Evolutionary conservation across 345 rosid species (phyloP).

Genomic region (Eutrema yunnanense): DNA sequence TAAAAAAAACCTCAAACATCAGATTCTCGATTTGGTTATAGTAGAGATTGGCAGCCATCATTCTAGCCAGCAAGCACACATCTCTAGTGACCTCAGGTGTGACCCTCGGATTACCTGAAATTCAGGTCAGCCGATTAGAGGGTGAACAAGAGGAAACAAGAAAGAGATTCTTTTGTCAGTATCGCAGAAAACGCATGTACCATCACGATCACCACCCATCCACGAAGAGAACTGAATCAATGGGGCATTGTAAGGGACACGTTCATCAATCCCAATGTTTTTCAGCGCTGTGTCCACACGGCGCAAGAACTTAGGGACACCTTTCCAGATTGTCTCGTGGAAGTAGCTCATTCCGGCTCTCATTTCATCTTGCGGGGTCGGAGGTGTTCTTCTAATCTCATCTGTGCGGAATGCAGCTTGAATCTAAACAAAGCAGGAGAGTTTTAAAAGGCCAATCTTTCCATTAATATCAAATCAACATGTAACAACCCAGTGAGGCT

Average conservation of each 20-base stretch:
- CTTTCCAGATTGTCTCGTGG: slow-evolving; percentile 99
- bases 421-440: slow-evolving; percentile 40
- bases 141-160: background rate
- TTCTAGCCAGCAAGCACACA: slow-evolving; percentile 92
- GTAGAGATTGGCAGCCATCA: slow-evolving; percentile 98
- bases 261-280: slow-evolving; percentile 87
- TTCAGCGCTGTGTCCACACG: slow-evolving; percentile 97
- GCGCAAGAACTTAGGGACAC: slow-evolving; percentile 96
- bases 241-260: slow-evolving; percentile 97
- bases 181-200: slow-evolving; percentile 24
- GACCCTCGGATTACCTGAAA: slow-evolving; percentile 91
- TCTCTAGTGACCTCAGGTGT: slow-evolving; percentile 99
- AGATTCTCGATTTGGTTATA: slow-evolving; percentile 89
- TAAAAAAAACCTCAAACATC: slow-evolving; percentile 78
- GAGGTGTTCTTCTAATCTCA: slow-evolving; percentile 97
- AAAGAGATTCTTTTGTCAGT: background rate
- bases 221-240: slow-evolving; percentile 97
- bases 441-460: background rate
- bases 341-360: slow-evolving; percentile 99
- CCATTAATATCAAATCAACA: background rate
- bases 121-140: background rate
- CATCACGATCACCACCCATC: slow-evolving; percentile 99
- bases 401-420: slow-evolving; percentile 99
- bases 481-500: background rate
- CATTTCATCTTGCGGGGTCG: slow-evolving; percentile 99